A percentile compares a stretch with the other conserved stretches of the same genome.
Conservation (phyloP, 352 stramenopile species). For the Globisporangium okanoganense region DNA sequence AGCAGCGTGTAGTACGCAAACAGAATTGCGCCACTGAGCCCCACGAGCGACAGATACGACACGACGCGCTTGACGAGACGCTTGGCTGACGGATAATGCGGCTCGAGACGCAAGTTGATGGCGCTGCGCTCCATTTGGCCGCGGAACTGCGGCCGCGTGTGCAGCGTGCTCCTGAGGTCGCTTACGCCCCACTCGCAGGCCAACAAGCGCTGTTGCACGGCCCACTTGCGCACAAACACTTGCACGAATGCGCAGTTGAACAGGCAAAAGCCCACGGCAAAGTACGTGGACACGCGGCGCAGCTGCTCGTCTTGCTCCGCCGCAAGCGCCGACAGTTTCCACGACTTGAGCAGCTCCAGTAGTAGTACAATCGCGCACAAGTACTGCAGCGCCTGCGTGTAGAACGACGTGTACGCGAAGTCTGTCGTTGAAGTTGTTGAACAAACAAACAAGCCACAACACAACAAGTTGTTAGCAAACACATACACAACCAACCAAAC, state of each 20-base stretch:
- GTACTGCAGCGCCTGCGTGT: constrained; percentile 35
- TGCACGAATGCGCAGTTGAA: constrained; percentile 44
- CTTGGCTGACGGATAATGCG: constrained; percentile 31
- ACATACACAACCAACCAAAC: not conserved
- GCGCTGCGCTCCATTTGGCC: constrained; percentile 44
- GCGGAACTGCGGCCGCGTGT: constrained; percentile 49
- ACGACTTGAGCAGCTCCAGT: constrained; percentile 21
- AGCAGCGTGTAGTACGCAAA: constrained; percentile 32
- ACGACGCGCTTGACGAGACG: constrained; percentile 26
- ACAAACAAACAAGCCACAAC: constrained; percentile 2
- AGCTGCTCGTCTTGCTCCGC: constrained; percentile 1
- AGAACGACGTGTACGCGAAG: constrained; percentile 59
- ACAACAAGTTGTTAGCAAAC: constrained; percentile 1
- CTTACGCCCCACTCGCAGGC: constrained; percentile 51
- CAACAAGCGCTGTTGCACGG: constrained; percentile 31
- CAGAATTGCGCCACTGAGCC: constrained; percentile 24
- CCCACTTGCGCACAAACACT: constrained; percentile 62
- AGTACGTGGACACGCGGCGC: constrained; percentile 3
- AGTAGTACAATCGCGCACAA: constrained; percentile 30
- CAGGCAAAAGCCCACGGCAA: constrained; percentile 36
- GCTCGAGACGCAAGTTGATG: constrained; percentile 53
- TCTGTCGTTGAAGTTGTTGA: not conserved
- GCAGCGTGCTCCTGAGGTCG: constrained; percentile 18
- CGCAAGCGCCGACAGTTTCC: not conserved
- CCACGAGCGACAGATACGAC: constrained; percentile 22